Evolutionary conservation across 2,329 filamentous ascomycete species (phyloP).

Genomic region (Exserohilum rostratum): DNA sequence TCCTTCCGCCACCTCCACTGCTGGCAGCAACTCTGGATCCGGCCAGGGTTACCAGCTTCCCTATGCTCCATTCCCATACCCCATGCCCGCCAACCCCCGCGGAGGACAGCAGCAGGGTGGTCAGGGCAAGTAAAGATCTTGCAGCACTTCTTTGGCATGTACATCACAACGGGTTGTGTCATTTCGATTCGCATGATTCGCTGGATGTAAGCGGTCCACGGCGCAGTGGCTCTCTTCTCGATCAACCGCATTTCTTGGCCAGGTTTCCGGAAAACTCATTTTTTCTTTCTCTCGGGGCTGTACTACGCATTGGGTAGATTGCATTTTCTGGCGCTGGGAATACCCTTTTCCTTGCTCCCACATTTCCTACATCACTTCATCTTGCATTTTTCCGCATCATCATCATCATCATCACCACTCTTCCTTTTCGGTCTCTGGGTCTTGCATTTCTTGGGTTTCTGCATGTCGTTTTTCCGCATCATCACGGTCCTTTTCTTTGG

Average conservation of each 20-base stretch:
- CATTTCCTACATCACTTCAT: neutral
- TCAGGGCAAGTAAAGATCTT: constrained; percentile 27
- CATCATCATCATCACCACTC: neutral
- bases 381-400: neutral
- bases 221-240: neutral
- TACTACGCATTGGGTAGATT: constrained; percentile 10
- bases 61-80: constrained; percentile 47
- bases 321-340: constrained; percentile 17
- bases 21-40: constrained; percentile 36
- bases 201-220: neutral
- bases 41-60: constrained; percentile 41
- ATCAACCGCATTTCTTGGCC: neutral
- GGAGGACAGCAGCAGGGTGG: constrained; percentile 28
- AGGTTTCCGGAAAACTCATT: neutral
- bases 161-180: constrained; percentile 1
- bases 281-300: neutral
- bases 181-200: neutral
- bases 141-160: neutral
- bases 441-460: neutral
- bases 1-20: constrained; percentile 40
- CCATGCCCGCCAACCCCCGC: constrained; percentile 39
- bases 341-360: constrained; percentile 9
- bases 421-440: neutral
- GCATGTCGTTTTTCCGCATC: constrained; percentile 2
- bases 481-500: constrained; percentile 1